phyloP scores from a whole-genome alignment of 495 filamentous ascomycete species.

The Daldinia caldariorum region DNA sequence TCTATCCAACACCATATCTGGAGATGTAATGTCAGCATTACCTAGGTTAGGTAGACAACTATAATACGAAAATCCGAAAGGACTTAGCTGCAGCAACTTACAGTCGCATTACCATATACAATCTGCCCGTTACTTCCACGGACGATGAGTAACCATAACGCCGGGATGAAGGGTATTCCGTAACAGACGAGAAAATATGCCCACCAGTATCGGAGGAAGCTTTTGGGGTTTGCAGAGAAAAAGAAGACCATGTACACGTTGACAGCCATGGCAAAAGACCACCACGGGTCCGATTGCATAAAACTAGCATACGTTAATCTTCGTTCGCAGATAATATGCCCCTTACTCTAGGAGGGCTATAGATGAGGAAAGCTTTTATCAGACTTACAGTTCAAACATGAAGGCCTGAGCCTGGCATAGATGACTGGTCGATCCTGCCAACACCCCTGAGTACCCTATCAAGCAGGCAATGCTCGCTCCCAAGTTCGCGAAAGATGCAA shows the following conservation, averaged over 20 bases:
- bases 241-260: conserved; percentile 91
- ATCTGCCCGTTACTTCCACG: conserved; percentile 54
- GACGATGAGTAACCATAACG: conserved; percentile 72
- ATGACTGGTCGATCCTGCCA: conserved; percentile 60
- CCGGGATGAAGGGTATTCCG: conserved; percentile 75
- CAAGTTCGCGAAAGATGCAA: conserved; percentile 84
- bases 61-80: not conserved
- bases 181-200: conserved; percentile 78
- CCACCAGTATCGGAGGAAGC: conserved; percentile 73
- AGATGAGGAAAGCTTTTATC: conserved; percentile 23
- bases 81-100: conserved; percentile 38
- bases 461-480: conserved; percentile 79
- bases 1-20: conserved; percentile 89
- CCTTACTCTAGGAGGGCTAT: conserved; percentile 1
- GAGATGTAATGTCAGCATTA: not conserved
- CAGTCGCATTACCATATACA: conserved; percentile 79
- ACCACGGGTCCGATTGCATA: conserved; percentile 68
- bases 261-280: conserved; percentile 80
- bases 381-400: conserved; percentile 67
- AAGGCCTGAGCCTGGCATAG: conserved; percentile 83
- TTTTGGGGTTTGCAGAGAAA: conserved; percentile 69
- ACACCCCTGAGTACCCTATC: conserved; percentile 66
- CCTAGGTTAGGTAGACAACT: too few species aligned
- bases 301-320: conserved; percentile 51
- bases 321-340: not conserved